These are phyloP conservation scores for Gilbertella persicaria DNA, from an alignment of 371 early-diverging fungal species.

Conservation along the genomic window DNA sequence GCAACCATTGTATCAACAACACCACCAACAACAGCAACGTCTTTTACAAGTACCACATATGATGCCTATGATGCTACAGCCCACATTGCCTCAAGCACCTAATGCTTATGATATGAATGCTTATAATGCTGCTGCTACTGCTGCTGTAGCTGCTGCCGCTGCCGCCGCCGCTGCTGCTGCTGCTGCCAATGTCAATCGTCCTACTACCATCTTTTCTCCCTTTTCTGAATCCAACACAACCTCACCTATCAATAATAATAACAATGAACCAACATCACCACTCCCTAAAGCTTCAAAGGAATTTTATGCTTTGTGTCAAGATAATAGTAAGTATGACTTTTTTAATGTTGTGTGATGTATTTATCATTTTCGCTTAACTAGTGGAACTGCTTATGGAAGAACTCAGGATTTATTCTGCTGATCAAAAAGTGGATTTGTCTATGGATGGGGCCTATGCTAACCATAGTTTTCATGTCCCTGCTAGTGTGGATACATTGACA, in stretches of 20 bases:
- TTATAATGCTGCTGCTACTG: not conserved
- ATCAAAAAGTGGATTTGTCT: constrained; percentile 10
- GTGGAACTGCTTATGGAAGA: constrained; percentile 21
- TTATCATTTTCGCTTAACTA: not conserved
- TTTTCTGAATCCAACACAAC: not conserved
- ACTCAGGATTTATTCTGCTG: constrained; percentile 6
- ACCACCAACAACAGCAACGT: not conserved
- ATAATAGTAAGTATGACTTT: constrained; percentile 11
- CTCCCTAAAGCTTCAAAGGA: constrained; percentile 12
- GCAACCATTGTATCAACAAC: constrained; percentile 1
- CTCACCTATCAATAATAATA: not conserved
- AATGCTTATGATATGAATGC: not conserved
- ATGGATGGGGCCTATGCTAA: constrained; percentile 32
- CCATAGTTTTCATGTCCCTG: constrained; percentile 34
- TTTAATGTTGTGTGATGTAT: not conserved
- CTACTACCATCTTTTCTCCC: not conserved
- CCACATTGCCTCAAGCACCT: not conserved
- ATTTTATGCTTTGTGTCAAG: constrained; percentile 15
- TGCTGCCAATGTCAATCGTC: not conserved
- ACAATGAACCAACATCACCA: not conserved
- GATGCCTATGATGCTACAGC: not conserved
- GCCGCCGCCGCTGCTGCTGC: constrained; percentile 1
- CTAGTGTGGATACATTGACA: constrained; percentile 21
- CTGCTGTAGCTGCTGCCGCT: not conserved
- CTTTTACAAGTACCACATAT: not conserved